Base-by-base conservation (phyloP, 75 land plant species). In the Selaginella moellendorffii region DNA sequence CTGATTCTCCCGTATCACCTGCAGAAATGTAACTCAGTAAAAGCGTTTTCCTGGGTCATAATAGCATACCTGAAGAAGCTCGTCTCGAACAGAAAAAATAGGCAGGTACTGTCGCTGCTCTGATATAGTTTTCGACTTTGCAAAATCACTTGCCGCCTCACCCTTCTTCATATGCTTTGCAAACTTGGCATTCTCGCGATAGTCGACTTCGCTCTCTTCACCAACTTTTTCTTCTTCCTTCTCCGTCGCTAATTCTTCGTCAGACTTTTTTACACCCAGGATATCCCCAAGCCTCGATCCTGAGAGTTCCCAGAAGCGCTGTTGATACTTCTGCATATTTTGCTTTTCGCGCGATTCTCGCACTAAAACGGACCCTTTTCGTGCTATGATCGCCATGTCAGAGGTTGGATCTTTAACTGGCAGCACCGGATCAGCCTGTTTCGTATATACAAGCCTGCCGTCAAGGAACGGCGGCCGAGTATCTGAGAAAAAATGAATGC, bases 401-500 rank as follows among this genome's bases (percentile, higher is more conserved):
- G 97, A 92, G 52, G 97, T 92, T 0, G 95, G 90, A 68, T 92
- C 97, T 72, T 92, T 92, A 29, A 92, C 54, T 29, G 97, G 97
- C 89, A 88, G 81, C 25, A 92, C 78, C 29, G 95, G 97, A 25
- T 92, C 97, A 22, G 97, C 89, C 60, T 88, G 95, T 76, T 88
- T 92, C 10, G 95, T 88, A 54, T 77, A 88, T 29, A 92, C 97
- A 61, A 88, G 77, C 52, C 86, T 75, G 10, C 97, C 97, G 78
- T 92, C 97, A 54, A 92, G 69, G 70, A 92, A 92, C 21, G 97
- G 97, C 65, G 97, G 97, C 60, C 88, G 88, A 69, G 97, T 92
- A 73, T 92, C 97, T 92, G 69, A 20, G 5, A 71, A 54, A 72
- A 66, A 14, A 29, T 54, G 27, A 53, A 59, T 36, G n/a, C n/a